Percentiles rank a stretch among this genome's conserved stretches.
Conservation (phyloP, 495 filamentous ascomycete genomes). For the Neurospora sp. region DNA sequence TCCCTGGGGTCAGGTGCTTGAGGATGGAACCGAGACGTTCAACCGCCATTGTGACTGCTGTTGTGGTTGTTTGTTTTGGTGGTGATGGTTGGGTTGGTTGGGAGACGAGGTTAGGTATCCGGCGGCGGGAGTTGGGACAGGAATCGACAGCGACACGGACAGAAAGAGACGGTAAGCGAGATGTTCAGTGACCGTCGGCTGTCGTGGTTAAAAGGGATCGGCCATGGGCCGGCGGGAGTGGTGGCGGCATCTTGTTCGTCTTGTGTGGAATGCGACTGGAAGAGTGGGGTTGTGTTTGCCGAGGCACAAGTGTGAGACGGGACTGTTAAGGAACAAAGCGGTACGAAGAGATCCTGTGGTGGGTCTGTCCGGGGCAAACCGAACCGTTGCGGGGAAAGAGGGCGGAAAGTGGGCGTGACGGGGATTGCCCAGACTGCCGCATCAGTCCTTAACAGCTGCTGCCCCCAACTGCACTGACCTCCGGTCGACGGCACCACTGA, state of each 20-base stretch:
- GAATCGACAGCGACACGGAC: background rate
- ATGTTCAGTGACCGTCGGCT: background rate
- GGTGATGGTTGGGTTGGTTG: background rate
- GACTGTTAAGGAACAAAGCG: background rate
- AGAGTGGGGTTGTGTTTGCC: constrained; percentile 13
- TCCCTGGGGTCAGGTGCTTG: constrained; percentile 70
- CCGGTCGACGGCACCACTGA: background rate
- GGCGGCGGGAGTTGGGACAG: background rate
- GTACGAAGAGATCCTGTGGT: background rate
- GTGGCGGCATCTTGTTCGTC: background rate
- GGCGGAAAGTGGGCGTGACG: background rate
- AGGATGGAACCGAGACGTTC: constrained; percentile 81
- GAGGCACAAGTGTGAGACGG: constrained; percentile 8
- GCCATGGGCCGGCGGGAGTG: background rate
- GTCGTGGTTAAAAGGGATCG: background rate
- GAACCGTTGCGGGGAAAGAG: background rate
- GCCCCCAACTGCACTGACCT: background rate
- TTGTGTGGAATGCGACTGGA: background rate
- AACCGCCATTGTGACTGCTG: constrained; percentile 55
- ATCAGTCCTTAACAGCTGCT: background rate
- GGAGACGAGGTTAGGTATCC: background rate
- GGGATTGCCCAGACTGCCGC: background rate
- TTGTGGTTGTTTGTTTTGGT: background rate
- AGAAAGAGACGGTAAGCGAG: background rate
- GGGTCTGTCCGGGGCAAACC: background rate